Base-by-base conservation (phyloP, 768 basidiomycete genomes). In the Podaxis rugospora region DNA sequence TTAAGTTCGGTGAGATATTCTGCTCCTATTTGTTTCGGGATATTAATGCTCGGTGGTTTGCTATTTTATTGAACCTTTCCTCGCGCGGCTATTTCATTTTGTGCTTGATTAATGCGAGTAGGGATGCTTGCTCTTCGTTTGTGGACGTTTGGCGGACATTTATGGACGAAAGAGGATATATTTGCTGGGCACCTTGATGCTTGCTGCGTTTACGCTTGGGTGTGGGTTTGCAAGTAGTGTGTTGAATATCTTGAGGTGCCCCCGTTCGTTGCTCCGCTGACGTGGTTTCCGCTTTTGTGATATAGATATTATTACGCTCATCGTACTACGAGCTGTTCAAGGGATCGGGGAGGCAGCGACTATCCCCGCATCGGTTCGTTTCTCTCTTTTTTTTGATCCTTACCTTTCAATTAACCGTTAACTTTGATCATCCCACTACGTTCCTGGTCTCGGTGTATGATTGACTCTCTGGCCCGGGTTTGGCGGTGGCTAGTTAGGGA, bases 291-390 rank as follows among this genome's bases (percentile, higher is more conserved):
- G 27, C 14, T 23, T 46, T 36, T 42, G 23, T 53, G n/a, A 16
- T n/a, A 0, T 51, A 88, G 87, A 83, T 65, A 77, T 80, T 11
- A 71, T 87, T 10, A 81, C 82, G 0, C 74, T 97, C 39, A 83
- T 87, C 63, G 71, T 95, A 16, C 76, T 94, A n/a, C 80, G 95
- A 59, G 95, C 83, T 0, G 71, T 59, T n/a, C 89, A 93, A 64
- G 94, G 94, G 2, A 74, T 89, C n/a, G 94, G 92, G 0, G 81
- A 81, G 0, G 90, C 92, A 0, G 92, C 91, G 0, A 80, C 80
- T 3, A 83, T 92, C 14, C 92, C 92, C 6, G 83, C 91, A 18
- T 78, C 86, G n/a, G 89, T 90, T 57, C 62, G 75, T 63, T 60
- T 4, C 56, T 61, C 28, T 25, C 16, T 27, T 46, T 49, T 37